Base-by-base conservation (phyloP, 805 yeast genomes). In the Ascoidea rubescens region DNA sequence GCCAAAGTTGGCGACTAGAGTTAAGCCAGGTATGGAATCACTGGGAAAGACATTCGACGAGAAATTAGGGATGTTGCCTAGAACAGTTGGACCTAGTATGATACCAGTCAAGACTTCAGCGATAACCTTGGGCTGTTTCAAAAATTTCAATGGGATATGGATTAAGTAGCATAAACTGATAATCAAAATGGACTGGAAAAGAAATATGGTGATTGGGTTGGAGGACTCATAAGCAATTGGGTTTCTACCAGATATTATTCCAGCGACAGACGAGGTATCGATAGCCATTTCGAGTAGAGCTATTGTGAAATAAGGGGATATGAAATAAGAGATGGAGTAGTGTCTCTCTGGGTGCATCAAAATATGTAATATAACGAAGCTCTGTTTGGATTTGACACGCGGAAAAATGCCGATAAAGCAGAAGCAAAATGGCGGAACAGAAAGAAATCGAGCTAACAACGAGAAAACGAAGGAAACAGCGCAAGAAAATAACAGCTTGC, bases 71-170 rank as follows among this genome's bases (percentile, higher is more conserved):
- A 84, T 77, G 47, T 72, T 78, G 4, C 93, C 93, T 67, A 86
- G 64, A 1, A 77, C 93, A 0, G 88, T 71, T 0, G 91, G 91
- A 0, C 93, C 91, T 50, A 86, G 65, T 1, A 86, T 60, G 49
- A 86, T 80, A 32, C 95, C 95, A 0, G 88, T 72, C 7, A 86
- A 71, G 49, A 86, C 93, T 60, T 86, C 95, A 5, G 90, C 87
- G 54, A 86, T 85, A 47, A 86, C 95, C 54, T 80, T 71, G 0
- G 95, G 95, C 62, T 86, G 93, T 57, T 78, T 79, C 47, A 86
- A 62, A 55, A 65, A 74, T 8, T 79, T 70, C 14, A 86, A 65
- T 0, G 89, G 87, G 45, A 71, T 68, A 61, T 84, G 80, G 6
- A 86, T 57, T 8, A 80, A 44, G 53, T 81, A 83, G 52, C 89